phyloP scores from a whole-genome alignment of 2,329 filamentous ascomycete genomes.

The Xylaria sp. region DNA sequence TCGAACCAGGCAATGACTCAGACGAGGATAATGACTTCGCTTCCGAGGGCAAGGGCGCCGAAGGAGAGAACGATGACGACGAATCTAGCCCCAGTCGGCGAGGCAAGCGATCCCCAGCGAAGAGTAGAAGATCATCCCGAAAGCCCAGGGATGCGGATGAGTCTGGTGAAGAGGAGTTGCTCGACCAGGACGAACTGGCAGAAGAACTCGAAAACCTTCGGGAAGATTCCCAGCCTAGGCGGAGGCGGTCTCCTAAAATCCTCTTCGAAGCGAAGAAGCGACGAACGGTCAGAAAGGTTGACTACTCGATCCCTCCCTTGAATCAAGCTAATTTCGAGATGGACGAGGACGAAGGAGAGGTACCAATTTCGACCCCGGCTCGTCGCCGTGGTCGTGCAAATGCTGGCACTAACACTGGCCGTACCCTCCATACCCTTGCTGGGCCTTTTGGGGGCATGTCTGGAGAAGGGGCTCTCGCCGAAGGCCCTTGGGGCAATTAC shows the following conservation, averaged over 20 bases:
- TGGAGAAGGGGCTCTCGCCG: slow-evolving; percentile 76
- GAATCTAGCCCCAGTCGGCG: slow-evolving; percentile 63
- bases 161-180: slow-evolving; percentile 66
- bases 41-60: slow-evolving; percentile 45
- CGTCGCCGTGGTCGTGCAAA: slow-evolving; percentile 72
- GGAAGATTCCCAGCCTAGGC: slow-evolving; percentile 62
- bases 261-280: slow-evolving; percentile 64
- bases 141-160: slow-evolving; percentile 61
- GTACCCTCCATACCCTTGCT: slow-evolving; percentile 86
- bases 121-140: slow-evolving; percentile 55
- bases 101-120: slow-evolving; percentile 55
- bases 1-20: slow-evolving; percentile 69
- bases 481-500: slow-evolving; percentile 78
- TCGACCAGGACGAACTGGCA: slow-evolving; percentile 72
- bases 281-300: slow-evolving; percentile 73
- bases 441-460: slow-evolving; percentile 92
- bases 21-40: slow-evolving; percentile 63
- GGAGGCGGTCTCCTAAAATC: slow-evolving; percentile 64
- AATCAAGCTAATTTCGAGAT: slow-evolving; percentile 77
- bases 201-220: slow-evolving; percentile 73
- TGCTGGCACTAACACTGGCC: slow-evolving; percentile 73
- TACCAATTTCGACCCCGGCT: slow-evolving; percentile 73
- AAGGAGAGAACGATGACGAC: slow-evolving; percentile 54
- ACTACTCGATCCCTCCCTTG: slow-evolving; percentile 87
- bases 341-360: slow-evolving; percentile 79